Base-by-base conservation (phyloP, 768 basidiomycete species). In the Crassisporium funariophilum region DNA sequence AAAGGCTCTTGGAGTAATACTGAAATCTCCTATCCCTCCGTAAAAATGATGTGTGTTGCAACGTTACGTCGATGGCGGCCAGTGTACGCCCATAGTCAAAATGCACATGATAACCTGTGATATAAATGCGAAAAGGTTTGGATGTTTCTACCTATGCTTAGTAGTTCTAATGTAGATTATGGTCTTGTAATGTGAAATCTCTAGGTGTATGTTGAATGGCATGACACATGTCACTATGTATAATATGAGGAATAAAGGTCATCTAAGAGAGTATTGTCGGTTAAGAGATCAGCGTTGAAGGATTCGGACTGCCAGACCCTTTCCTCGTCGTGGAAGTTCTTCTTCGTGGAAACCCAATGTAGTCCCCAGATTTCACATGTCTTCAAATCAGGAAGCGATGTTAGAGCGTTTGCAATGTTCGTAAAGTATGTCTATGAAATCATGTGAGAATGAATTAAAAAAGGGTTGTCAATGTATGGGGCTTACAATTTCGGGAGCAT, bases 341-440 rank as follows among this genome's bases (percentile, higher is more conserved):
- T 72, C 36, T 66, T 71, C n/a, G 75, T 73, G 4, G 80, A 82
- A 38, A 77, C 74, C 86, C 87, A 90, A 53, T 84, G 84, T 67
- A 89, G 80, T 24, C 88, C 88, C 37, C 78, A 83, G 21, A 90
- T 77, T 60, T 89, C 88, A 57, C 88, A 88, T 36, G 79, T 77
- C 51, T 76, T 69, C 25, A 90, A 75, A 44, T 78, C 67, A n/a
- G 78, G 68, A 51, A 90, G 76, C 6, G 75, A 74, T n/a, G 75
- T 70, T 50, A 91, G 72, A 5, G 73, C 69, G 38, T 67, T 66
- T 43, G 84, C 77, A 34, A 86, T 78, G 52, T 83, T 74, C 37
- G 79, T 69, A 56, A 84, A 84, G 59, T 86, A 86, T 15, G 74
- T 70, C 84, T 89, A 58, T 13, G 45, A 47, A 55, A 49, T 57